Evolutionary conservation across 1,139 yeast species (phyloP), one percentile per base, ranked within the genome.

Genomic region (Tardiomyces blankii): DNA sequence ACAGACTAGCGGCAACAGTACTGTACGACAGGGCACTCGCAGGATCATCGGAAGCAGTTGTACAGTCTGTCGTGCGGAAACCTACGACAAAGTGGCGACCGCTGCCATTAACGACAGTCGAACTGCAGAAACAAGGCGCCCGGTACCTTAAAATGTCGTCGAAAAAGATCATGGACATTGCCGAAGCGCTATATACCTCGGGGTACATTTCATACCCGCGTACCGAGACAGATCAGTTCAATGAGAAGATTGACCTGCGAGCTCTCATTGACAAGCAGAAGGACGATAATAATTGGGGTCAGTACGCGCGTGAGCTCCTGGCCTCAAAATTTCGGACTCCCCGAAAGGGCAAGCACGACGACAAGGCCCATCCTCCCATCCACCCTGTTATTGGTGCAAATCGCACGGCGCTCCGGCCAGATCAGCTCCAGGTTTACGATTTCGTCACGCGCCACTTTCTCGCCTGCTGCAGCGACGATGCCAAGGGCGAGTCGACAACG

Each of bases 301-400:
- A 52, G 0, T 77, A 73, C 54, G 78, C 80, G 0, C 56, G 8
- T 46, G 50, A 48, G 6, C 56, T 68, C 11, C 42, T 62, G 13
- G 68, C 66, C 19, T 64, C 62, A 16, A 66, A 64, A 44, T 83
- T 74, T 55, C 60, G 72, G 18, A 59, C 63, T 2, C 98, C 99
- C 0, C 66, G 98, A 44, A 71, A 71, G 39, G 99, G 99, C 1
- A 72, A 69, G 18, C 82, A 85, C 57, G 87, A 89, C 59, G 99
- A 93, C 66, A 82, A 87, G 58, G 97, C 98, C 18, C 99, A 93
- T 73, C 98, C 98, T 2, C 97, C 99, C 0, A 93, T 93, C 49
- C 97, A 93, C 61, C 99, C 99, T 0, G 82, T 91, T 13, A 56
- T 54, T 11, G 56, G 43, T 1, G 62, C 57, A 9, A 47, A 50